Evolutionary conservation across 352 stramenopile genomes (phyloP), one percentile per base, ranked within the genome.

Genomic region (Phytophthora pluvialis): DNA sequence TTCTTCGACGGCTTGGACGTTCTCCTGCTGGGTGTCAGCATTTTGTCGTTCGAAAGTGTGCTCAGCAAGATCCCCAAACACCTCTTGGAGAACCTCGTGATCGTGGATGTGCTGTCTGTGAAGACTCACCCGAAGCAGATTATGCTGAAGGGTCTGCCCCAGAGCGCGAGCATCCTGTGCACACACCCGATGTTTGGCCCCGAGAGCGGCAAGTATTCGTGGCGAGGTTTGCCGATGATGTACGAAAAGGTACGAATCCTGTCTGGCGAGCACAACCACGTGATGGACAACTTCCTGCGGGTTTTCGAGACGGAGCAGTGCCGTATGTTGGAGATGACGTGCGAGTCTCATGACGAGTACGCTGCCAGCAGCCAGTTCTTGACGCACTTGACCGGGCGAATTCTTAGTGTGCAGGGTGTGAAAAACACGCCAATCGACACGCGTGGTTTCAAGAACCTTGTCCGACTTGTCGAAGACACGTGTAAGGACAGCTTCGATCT

Each of bases 101-200:
- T 99, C 43, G 96, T 99, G 11, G 97, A 99, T 77, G 97, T 99
- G 51, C 77, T 99, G 40, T 98, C 92, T 54, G 97, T 99, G n/a
- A 99, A 99, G 75, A 97, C 97, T 44, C 96, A 99, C 77, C 79
- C 97, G 29, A 97, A 98, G 69, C 78, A 97, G 62, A 88, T 98
- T 38, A 63, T 99, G 77, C 82, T 98, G 39, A 74, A 97, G 33
- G 58, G 91, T n/a, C 65, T 98, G 13, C 96, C 96, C 3, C 58
- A 78, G 40, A 90, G 90, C 63, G 90, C 83, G 51, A 96, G 97
- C 57, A 96, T 99, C 33, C 72, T 99, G 33, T 99, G 95, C 62
- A 99, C 97, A 13, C 97, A 99, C 79, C 97, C 97, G 2, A 99
- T 99, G 97, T 99, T 99, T 77, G 97, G 97, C 39, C 96, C 97